Base-by-base conservation (phyloP, 1,139 yeast genomes). In the Taphrina pruni region DNA sequence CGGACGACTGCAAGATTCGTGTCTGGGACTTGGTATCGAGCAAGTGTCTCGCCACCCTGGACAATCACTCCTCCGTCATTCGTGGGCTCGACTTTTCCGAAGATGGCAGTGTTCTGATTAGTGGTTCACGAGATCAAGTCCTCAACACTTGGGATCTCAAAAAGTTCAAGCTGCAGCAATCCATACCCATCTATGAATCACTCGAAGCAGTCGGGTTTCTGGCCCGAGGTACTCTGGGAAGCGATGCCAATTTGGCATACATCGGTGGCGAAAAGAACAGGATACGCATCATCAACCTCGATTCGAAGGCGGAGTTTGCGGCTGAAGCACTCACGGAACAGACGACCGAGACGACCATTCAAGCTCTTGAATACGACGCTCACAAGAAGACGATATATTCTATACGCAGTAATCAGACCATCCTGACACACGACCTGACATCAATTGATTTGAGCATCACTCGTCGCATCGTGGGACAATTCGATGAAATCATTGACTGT, bases 401-500 rank as follows among this genome's bases (percentile, higher is more conserved):
- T 12, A 88, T 91, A 0, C 77, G 88, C 21, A 89, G 97, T 56
- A 99, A 94, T 79, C 97, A 94, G 78, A 88, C 97, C 0, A 79
- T 93, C 38, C 82, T 86, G 48, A 84, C 87, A 74, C 85, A 71
- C 71, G 83, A 20, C 74, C 76, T 11, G 71, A 76, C 14, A 74
- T 72, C 17, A 69, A 75, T 43, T 71, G 73, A 65, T 8, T 78
- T 89, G 9, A 82, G 84, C 11, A 76, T 85, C 2, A 73, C 78
- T 11, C 82, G 86, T 68, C 82, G 87, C 60, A 83, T 92, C 73
- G 96, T 97, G 0, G 98, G 98, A 74, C 92, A 93, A 77, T 97
- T 94, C 78, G 98, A 97, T 71, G 95, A 95, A 46, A 88, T 94
- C 75, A 96, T 97, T 8, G 99, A 91, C 76, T 84, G 91, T 79